Conservation (phyloP, 1,284 basidiomycete species). For the Gymnopus androsaceus region DNA sequence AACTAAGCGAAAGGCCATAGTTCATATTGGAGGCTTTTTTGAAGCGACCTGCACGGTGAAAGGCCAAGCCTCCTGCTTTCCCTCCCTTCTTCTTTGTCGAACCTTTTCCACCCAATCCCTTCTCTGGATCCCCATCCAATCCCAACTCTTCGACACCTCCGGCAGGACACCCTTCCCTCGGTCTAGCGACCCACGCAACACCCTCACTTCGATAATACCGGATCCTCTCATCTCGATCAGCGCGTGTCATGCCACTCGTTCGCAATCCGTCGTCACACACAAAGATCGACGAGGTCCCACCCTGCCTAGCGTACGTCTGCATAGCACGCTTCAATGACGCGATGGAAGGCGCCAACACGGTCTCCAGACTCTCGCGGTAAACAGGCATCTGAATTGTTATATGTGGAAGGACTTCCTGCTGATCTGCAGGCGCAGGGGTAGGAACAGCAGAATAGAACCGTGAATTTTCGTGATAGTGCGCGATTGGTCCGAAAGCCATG, state of each 20-base stretch:
- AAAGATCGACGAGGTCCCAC: conserved; percentile 75
- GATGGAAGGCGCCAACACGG: conserved; percentile 71
- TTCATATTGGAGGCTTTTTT: conserved; percentile 20
- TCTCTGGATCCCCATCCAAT: conserved; percentile 12
- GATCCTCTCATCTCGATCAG: conserved; percentile 67
- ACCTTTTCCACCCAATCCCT: conserved; percentile 8
- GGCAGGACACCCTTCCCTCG: conserved; percentile 29
- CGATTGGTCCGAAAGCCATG: conserved; percentile 70
- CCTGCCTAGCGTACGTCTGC: conserved; percentile 80
- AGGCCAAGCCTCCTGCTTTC: conserved; percentile 3
- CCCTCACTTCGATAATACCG: conserved; percentile 79
- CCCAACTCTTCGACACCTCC: conserved; percentile 1
- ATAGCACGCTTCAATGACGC: conserved; percentile 82
- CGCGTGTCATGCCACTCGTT: conserved; percentile 48
- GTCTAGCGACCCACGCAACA: conserved; percentile 81
- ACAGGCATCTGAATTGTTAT: conserved; percentile 83
- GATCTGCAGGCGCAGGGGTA: conserved; percentile 39
- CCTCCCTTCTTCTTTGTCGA: conserved; percentile 3
- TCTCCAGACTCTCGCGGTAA: conserved; percentile 71
- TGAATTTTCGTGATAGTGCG: conserved; percentile 72
- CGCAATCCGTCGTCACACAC: conserved; percentile 79
- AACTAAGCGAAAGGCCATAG: conserved; percentile 12
- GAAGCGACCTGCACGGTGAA: conserved; percentile 17
- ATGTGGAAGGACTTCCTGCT: conserved; percentile 63
- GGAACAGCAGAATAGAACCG: conserved; percentile 69